These are phyloP conservation scores for Tephrocybe sp. DNA, from an alignment of 768 basidiomycete species.

Conservation along the genomic window DNA sequence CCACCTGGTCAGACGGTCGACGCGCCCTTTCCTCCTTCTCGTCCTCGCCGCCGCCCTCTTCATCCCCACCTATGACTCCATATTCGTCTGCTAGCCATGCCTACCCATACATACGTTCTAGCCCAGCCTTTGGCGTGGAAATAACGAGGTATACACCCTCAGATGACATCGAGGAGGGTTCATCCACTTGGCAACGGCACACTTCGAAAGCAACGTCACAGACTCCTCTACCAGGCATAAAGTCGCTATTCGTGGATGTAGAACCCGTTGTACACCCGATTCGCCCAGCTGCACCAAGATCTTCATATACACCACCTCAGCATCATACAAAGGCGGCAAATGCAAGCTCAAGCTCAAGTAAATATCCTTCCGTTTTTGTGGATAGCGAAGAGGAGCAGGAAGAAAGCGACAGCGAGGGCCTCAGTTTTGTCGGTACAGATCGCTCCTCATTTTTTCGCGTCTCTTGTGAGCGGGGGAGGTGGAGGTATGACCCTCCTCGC, in stretches of 20 bases:
- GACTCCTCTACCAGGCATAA: conserved; percentile 26
- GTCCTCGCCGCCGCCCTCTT: conserved; percentile 36
- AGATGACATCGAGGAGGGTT: conserved; percentile 27
- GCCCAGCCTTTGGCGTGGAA: conserved; percentile 30
- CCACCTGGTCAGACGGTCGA: conserved; percentile 18
- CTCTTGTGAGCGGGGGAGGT: conserved; percentile 58
- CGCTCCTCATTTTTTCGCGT: conserved; percentile 50
- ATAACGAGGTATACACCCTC: conserved; percentile 16
- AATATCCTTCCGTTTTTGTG: conserved; percentile 19
- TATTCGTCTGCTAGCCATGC: conserved; percentile 23
- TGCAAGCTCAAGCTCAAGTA: background rate
- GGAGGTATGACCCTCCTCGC: conserved; percentile 50
- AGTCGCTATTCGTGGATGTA: conserved; percentile 25
- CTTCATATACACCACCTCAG: background rate
- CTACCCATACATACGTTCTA: conserved; percentile 34
- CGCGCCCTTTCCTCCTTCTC: conserved; percentile 20
- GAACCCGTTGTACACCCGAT: conserved; percentile 28
- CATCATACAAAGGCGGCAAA: conserved; percentile 3
- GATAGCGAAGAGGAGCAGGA: conserved; percentile 34
- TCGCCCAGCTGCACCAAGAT: conserved; percentile 32
- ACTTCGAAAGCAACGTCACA: conserved; percentile 15
- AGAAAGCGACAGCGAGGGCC: conserved; percentile 20
- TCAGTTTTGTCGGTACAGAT: conserved; percentile 26
- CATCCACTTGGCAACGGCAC: conserved; percentile 23
- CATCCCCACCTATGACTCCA: conserved; percentile 39